Evolutionary conservation across 331 rosid genomes (phyloP).

Genomic region (Rosa hybrid): DNA sequence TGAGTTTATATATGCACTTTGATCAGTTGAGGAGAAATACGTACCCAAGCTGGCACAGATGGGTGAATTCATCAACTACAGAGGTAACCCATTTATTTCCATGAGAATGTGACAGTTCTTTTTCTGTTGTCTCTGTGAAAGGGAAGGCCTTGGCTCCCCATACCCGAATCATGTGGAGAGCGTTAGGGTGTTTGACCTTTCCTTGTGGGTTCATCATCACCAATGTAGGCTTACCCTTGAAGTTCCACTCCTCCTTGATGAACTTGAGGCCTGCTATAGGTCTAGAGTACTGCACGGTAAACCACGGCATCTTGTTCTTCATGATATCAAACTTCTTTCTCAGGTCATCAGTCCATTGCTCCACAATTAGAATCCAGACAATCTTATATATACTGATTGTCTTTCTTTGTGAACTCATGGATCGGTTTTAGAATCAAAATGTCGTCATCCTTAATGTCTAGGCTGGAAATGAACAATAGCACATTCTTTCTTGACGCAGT

Average conservation of each 20-base stretch:
- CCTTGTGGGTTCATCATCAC: constrained; percentile 17
- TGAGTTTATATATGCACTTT: background rate
- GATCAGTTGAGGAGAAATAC: background rate
- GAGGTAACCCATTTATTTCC: background rate
- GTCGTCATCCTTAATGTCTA: constrained; percentile 49
- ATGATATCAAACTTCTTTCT: constrained; percentile 15
- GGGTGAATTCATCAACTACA: constrained; percentile 24
- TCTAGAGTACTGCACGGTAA: background rate
- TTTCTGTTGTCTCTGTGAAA: constrained; percentile 9
- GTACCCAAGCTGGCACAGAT: constrained; percentile 31
- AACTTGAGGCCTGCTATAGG: constrained; percentile 8
- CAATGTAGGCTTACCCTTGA: constrained; percentile 16
- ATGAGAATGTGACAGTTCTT: background rate
- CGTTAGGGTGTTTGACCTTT: constrained; percentile 15
- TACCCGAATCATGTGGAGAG: constrained; percentile 43
- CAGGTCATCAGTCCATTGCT: constrained; percentile 24
- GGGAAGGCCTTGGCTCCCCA: constrained; percentile 47
- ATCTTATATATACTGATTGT: constrained; percentile 1
- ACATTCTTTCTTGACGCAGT: constrained; percentile 30
- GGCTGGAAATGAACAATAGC: constrained; percentile 45
- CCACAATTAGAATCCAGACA: constrained; percentile 36
- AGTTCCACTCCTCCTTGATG: constrained; percentile 25
- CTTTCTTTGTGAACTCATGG: constrained; percentile 5
- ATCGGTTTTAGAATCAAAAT: constrained; percentile 20
- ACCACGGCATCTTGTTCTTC: constrained; percentile 27